Conservation (phyloP, 805 yeast genomes). For the Metschnikowia shivogae region DNA sequence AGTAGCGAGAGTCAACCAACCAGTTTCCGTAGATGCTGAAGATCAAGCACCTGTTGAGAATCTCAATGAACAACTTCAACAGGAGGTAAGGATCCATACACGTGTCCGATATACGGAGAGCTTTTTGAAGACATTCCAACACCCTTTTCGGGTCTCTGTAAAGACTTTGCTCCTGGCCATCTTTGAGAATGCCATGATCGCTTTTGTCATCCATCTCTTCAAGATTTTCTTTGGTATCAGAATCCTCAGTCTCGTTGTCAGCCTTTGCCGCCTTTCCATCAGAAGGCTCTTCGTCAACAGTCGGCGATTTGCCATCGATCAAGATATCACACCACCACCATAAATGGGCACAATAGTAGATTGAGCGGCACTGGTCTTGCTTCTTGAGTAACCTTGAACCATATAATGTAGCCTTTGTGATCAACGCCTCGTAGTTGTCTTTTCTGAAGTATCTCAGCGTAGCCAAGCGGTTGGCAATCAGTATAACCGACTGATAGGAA, state of each 20-base stretch:
- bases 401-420: slow-evolving; percentile 79
- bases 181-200: slow-evolving; percentile 12
- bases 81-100: slow-evolving; percentile 77
- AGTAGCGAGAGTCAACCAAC: slow-evolving; percentile 65
- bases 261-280: background rate
- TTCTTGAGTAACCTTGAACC: slow-evolving; percentile 86
- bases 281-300: slow-evolving; percentile 13
- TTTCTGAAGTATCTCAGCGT: slow-evolving; percentile 42
- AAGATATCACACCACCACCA: slow-evolving; percentile 83
- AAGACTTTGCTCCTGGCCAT: slow-evolving; percentile 11
- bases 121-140: slow-evolving; percentile 83
- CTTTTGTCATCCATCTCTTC: slow-evolving; percentile 24
- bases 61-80: slow-evolving; percentile 82
- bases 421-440: slow-evolving; percentile 76
- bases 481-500: slow-evolving; percentile 47
- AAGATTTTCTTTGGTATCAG: slow-evolving; percentile 18
- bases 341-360: slow-evolving; percentile 79
- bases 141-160: slow-evolving; percentile 62
- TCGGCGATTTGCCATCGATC: slow-evolving; percentile 28
- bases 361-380: slow-evolving; percentile 92
- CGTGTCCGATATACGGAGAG: slow-evolving; percentile 89
- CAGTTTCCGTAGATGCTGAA: slow-evolving; percentile 79
- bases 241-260: slow-evolving; percentile 11
- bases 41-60: slow-evolving; percentile 78
- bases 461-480: slow-evolving; percentile 44